Evolutionary conservation across 805 yeast species (phyloP).

Genomic region (Priceomyces melissophilus): DNA sequence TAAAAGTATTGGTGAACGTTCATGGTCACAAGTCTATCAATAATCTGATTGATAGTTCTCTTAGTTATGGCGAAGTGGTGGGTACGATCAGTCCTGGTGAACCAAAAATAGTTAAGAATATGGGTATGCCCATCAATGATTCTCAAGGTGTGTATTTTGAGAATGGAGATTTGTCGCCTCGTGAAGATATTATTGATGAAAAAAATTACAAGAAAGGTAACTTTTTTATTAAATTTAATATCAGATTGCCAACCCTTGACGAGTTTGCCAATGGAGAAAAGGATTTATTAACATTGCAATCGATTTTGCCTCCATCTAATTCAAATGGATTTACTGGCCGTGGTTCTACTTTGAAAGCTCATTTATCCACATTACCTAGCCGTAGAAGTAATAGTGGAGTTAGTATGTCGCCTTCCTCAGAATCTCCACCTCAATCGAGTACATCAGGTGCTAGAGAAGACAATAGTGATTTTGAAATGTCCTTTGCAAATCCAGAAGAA

Average conservation of each 20-base stretch:
- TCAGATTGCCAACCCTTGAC: slow-evolving; percentile 28
- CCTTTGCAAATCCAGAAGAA: slow-evolving; percentile 2
- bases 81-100: slow-evolving; percentile 51
- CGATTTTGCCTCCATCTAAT: slow-evolving; percentile 18
- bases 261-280: slow-evolving; percentile 22
- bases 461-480: slow-evolving; percentile 2
- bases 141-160: slow-evolving; percentile 26
- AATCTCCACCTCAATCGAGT: neutral
- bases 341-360: slow-evolving; percentile 2
- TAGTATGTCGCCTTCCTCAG: slow-evolving; percentile 1
- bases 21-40: slow-evolving; percentile 24
- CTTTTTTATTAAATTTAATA: slow-evolving; percentile 37
- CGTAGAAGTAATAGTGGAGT: neutral
- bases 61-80: slow-evolving; percentile 42
- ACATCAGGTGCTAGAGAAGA: neutral
- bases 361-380: slow-evolving; percentile 9
- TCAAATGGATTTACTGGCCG: neutral
- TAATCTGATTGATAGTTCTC: slow-evolving; percentile 9
- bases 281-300: slow-evolving; percentile 17
- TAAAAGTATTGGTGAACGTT: slow-evolving; percentile 30
- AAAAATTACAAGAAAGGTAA: slow-evolving; percentile 28
- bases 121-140: slow-evolving; percentile 60
- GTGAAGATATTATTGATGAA: slow-evolving; percentile 16
- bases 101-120: slow-evolving; percentile 45
- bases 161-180: slow-evolving; percentile 12